Conservation (phyloP, 345 rosid species). For the Anastatica hierochuntica region DNA sequence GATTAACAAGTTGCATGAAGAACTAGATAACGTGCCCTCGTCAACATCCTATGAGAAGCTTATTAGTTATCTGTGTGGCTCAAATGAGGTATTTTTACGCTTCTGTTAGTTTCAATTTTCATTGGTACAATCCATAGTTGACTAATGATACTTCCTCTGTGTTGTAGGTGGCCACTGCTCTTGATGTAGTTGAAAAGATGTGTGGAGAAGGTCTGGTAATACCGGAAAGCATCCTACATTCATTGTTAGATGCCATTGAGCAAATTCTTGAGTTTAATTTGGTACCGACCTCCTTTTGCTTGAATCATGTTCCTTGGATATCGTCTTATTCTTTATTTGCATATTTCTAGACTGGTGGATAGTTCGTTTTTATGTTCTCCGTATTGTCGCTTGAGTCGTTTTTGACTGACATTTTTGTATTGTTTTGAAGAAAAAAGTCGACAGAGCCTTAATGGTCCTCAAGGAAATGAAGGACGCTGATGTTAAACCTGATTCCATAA, state of each 20-base stretch:
- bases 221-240: constrained; percentile 37
- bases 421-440: constrained; percentile 41
- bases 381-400: background rate
- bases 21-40: constrained; percentile 46
- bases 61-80: constrained; percentile 41
- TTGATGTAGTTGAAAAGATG: constrained; percentile 61
- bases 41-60: constrained; percentile 54
- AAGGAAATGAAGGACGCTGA: constrained; percentile 56
- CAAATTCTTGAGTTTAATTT: constrained; percentile 45
- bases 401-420: background rate
- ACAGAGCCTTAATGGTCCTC: constrained; percentile 43
- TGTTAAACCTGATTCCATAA: constrained; percentile 58
- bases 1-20: constrained; percentile 49
- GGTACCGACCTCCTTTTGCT: constrained; percentile 29
- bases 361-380: background rate
- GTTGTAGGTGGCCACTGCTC: constrained; percentile 62
- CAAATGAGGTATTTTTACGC: constrained; percentile 39
- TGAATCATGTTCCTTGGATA: background rate
- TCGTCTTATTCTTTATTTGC: background rate
- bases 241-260: constrained; percentile 46
- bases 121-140: background rate
- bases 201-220: constrained; percentile 40
- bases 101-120: too few relatives aligned
- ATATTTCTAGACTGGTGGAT: background rate
- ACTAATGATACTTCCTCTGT: constrained; percentile 1